Base-by-base conservation (phyloP, 1,284 basidiomycete species). In the Austropuccinia psidii region DNA sequence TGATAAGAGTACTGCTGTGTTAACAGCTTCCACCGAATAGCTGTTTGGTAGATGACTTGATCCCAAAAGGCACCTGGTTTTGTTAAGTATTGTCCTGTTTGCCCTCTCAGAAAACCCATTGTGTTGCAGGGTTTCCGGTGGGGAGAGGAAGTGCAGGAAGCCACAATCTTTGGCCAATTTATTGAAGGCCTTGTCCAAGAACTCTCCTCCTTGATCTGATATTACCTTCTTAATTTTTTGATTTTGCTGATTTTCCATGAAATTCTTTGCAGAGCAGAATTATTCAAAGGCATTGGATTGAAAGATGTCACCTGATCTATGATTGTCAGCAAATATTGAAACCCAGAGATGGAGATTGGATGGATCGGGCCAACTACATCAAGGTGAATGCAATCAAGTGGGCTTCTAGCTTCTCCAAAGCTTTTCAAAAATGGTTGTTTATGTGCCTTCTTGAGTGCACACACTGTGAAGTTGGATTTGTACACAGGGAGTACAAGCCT, bases 51-150 rank as follows among this genome's bases (percentile, higher is more conserved):
- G 76, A 8, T 75, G 67, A 0, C 79, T 45, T 19, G 75, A 67
- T 4, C 77, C 41, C 0, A 82, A 75, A 75, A 83, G 76, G 1
- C 78, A 77, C 0, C 78, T 65, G 6, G 75, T 75, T 31, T 74
- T 76, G 15, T 80, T 77, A 1, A 79, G 54, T 19, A 78, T 77
- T 1, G 79, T 82, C 0, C 80, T 61, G 75, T 79, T 76, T 24
- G 75, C 13, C 49, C 81, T 60, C 75, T 80, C 77, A 0, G 80
- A 76, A 47, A 78, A 75, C 76, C 82, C 73, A 76, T 81, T 83
- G 72, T 77, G 27, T 55, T 78, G 75, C 1, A 80, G 81, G 2
- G 81, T 79, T 67, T 84, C 78, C 61, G 83, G 82, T 0, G 81
- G 77, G 9, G 79, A 81, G n/a, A 80, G 75, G 50, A 80, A 74